Base-by-base conservation (phyloP, 495 filamentous ascomycete genomes). In the Podospora bellae-mahoneyi region DNA sequence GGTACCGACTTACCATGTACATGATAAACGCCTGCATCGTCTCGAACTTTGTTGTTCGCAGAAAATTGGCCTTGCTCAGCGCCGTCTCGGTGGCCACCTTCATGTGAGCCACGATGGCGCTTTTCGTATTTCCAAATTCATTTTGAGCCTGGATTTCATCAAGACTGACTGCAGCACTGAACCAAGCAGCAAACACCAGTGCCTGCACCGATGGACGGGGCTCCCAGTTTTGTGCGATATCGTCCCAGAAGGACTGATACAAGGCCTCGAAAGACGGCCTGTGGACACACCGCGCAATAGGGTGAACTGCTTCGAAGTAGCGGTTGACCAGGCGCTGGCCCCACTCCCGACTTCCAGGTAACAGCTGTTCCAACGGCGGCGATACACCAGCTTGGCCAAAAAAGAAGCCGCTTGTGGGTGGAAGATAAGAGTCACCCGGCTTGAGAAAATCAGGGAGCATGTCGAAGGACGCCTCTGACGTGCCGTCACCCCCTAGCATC, bases 1-100 rank as follows among this genome's bases (percentile, higher is more conserved):
- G 9, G 39, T 48, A 48, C 39, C 39, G n/a, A 79, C 81, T 78
- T 71, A 89, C 86, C 78, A 92, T 77, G 66, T 91, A 92, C 81
- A 91, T 88, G 26, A 91, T 86, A 72, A 92, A 89, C 5, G 87
- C 89, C 73, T 93, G 90, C 60, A 93, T 75, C 0, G 88, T 90
- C 78, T 91, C 88, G 10, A 90, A 76, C 67, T 86, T 88, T 4
- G 88, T 90, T 16, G 89, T 91, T 15, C 88, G 81, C 62, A 92
- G 73, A 66, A 92, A 91, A 72, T 88, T 86, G 4, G 90, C 89
- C 68, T 86, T 85, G 65, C 81, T 80, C 26, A 93, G 79, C 27
- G 88, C 85, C 3, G 81, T 81, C 78, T 92, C 90, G 5, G 87
- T 85, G 0, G 84, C 88, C 54, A 87, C 75, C 71, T 86, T 88